Evolutionary conservation across 495 filamentous ascomycete species (phyloP).

Genomic region (Neurospora sp.): DNA sequence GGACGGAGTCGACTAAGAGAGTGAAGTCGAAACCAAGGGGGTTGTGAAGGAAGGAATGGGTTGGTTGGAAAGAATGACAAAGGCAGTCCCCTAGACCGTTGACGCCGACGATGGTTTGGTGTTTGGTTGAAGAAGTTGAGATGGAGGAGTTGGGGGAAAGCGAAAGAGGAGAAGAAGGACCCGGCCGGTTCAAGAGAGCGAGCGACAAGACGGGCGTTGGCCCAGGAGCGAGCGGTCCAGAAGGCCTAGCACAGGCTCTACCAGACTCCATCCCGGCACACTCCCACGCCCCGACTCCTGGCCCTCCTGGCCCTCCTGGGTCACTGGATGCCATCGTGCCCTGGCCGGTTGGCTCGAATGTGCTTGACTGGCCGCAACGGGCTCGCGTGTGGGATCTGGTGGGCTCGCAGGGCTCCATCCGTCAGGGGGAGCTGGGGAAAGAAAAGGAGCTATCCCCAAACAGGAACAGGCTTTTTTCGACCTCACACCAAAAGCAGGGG

Average conservation of each 20-base stretch:
- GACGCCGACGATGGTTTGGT: constrained; percentile 19
- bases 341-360: background rate
- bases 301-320: background rate
- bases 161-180: constrained; percentile 9
- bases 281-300: background rate
- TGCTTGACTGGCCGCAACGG: background rate
- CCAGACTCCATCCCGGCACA: background rate
- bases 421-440: background rate
- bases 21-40: constrained; percentile 58
- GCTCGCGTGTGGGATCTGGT: background rate
- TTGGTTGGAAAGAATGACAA: constrained; percentile 16
- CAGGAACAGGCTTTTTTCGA: background rate
- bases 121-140: constrained; percentile 6
- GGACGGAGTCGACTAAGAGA: constrained; percentile 58
- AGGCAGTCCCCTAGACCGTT: constrained; percentile 9
- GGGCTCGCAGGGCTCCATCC: background rate
- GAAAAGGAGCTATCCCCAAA: background rate
- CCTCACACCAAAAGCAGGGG: background rate
- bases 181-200: constrained; percentile 3
- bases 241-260: background rate
- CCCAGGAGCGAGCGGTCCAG: background rate
- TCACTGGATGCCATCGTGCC: background rate
- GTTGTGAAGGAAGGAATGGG: constrained; percentile 22
- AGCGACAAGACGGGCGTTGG: constrained; percentile 1
- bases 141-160: constrained; percentile 6